These are phyloP conservation scores for Salix purpurea DNA, from an alignment of 345 rosid species.

Conservation along the genomic window DNA sequence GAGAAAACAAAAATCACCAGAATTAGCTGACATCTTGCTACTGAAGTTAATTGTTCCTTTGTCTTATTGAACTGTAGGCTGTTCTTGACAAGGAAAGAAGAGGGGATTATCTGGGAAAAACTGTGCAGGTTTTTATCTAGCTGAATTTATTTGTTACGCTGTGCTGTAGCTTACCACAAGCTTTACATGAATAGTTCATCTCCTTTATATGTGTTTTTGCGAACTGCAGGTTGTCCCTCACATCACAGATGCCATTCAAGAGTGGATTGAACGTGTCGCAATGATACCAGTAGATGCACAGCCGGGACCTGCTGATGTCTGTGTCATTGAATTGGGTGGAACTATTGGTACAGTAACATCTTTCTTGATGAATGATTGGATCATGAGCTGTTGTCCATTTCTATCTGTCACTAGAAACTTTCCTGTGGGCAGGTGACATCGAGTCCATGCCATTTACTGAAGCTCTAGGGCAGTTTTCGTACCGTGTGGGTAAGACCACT, in stretches of 20 bases:
- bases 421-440: constrained; percentile 68
- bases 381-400: constrained; percentile 8
- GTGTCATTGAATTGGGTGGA: constrained; percentile 97
- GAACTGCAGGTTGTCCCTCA: constrained; percentile 84
- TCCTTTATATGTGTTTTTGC: not conserved
- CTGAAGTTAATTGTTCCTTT: not conserved
- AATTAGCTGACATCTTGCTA: not conserved
- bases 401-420: constrained; percentile 2
- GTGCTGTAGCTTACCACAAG: not conserved
- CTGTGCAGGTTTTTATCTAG: constrained; percentile 72
- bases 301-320: constrained; percentile 85
- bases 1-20: not conserved
- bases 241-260: constrained; percentile 93
- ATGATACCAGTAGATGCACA: constrained; percentile 73
- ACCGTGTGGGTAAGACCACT: constrained; percentile 69
- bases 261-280: constrained; percentile 89
- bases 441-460: constrained; percentile 99
- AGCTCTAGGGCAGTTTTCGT: constrained; percentile 93
- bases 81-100: constrained; percentile 91
- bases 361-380: not conserved
- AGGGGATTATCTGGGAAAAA: constrained; percentile 95
- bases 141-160: not conserved
- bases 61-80: constrained; percentile 28
- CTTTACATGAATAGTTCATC: not conserved
- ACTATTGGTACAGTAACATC: constrained; percentile 59